Percentiles rank a stretch among this genome's conserved stretches.
Evolutionary conservation across 305 asterid genomes (phyloP).

Genomic region (Salvia sclarea): DNA sequence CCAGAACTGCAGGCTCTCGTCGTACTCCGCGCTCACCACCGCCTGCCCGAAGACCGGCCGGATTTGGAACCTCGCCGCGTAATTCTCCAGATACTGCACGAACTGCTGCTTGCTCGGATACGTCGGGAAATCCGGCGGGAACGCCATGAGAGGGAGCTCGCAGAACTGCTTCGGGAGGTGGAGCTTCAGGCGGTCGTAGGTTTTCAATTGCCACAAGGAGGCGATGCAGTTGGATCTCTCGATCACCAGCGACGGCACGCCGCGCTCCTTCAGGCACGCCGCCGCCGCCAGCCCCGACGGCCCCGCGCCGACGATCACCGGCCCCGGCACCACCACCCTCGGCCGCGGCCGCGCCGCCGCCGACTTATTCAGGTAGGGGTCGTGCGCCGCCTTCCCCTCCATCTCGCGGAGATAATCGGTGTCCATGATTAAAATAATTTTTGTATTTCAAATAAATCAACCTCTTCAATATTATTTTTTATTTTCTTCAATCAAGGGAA

Average conservation of each 20-base stretch:
- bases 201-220: conserved; percentile 78
- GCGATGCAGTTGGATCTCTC: conserved; percentile 86
- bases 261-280: conserved; percentile 65
- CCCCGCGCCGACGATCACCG: conserved; percentile 92
- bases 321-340: conserved; percentile 55
- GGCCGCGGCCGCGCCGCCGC: conserved; percentile 23
- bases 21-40: conserved; percentile 60
- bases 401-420: conserved; percentile 51
- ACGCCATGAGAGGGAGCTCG: conserved; percentile 78
- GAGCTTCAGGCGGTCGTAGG: conserved; percentile 78
- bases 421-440: conserved; percentile 38
- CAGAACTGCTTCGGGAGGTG: conserved; percentile 88
- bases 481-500: no score
- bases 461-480: no score
- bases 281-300: conserved; percentile 91
- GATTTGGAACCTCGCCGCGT: conserved; percentile 59
- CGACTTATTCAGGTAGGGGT: conserved; percentile 40
- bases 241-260: conserved; percentile 57
- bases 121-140: conserved; percentile 68
- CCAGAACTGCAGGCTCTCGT: conserved; percentile 54
- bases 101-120: conserved; percentile 87
- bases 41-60: conserved; percentile 53
- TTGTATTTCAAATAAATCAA: no score
- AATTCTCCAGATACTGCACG: conserved; percentile 50
- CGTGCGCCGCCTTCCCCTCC: conserved; percentile 57